Conservation (phyloP, 805 yeast species). For the Kregervanrija delftensis region DNA sequence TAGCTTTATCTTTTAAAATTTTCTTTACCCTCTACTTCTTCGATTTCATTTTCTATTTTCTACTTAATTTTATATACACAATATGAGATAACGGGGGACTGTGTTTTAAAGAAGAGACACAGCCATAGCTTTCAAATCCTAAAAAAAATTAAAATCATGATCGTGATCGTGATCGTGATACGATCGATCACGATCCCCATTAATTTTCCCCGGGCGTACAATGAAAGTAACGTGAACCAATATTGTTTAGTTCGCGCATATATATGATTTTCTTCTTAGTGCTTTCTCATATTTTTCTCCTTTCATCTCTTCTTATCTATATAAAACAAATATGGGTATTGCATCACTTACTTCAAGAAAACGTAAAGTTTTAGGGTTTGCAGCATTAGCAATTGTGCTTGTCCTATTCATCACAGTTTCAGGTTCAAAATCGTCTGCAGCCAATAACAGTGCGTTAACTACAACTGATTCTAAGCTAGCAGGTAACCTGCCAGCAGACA, state of each 20-base stretch:
- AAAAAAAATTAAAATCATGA: no score
- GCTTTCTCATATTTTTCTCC: no score
- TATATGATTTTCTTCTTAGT: no score
- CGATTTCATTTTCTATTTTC: neutral
- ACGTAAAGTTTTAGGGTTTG: slow-evolving; percentile 33
- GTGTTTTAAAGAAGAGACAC: neutral
- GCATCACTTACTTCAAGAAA: slow-evolving; percentile 23
- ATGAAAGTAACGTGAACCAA: no score
- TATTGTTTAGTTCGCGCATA: no score
- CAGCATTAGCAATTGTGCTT: slow-evolving; percentile 32
- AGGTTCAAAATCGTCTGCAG: slow-evolving; percentile 3
- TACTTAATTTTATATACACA: neutral
- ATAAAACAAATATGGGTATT: slow-evolving; percentile 3
- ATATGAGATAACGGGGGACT: neutral
- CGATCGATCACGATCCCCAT: no score
- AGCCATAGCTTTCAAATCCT: no score
- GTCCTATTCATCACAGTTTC: slow-evolving; percentile 30
- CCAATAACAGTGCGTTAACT: neutral
- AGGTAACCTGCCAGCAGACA: neutral
- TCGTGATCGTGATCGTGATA: no score
- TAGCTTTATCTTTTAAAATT: neutral
- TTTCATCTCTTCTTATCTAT: neutral
- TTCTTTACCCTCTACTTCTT: neutral
- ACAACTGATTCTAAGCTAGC: neutral
- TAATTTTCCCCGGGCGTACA: no score